Evolutionary conservation across 768 basidiomycete genomes (phyloP).

Genomic region (Nevesoporus exiguus): DNA sequence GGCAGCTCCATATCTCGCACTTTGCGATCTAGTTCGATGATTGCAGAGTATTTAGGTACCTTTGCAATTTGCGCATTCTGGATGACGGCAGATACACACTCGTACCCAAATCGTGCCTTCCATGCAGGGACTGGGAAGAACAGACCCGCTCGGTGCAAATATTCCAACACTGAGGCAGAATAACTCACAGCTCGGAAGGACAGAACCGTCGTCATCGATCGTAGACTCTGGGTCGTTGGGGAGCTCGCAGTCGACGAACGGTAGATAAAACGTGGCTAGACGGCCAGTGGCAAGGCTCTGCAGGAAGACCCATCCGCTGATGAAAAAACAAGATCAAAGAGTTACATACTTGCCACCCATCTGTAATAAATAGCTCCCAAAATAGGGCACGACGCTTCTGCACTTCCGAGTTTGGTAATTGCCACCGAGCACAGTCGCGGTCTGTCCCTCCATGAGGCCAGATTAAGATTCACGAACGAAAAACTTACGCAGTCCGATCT

Average conservation of each 20-base stretch:
- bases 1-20: conserved; percentile 68
- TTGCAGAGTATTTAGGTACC: conserved; percentile 58
- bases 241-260: conserved; percentile 70
- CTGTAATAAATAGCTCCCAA: conserved; percentile 73
- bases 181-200: conserved; percentile 57
- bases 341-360: conserved; percentile 63
- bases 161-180: background rate
- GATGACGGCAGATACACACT: conserved; percentile 65
- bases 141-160: background rate
- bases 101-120: conserved; percentile 66
- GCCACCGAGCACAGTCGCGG: conserved; percentile 71
- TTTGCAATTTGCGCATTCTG: conserved; percentile 64
- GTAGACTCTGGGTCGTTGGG: conserved; percentile 59
- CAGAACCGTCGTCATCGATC: conserved; percentile 54
- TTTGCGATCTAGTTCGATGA: conserved; percentile 61
- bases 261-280: conserved; percentile 63
- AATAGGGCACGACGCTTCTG: conserved; percentile 69
- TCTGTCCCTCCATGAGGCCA: conserved; percentile 41
- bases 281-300: conserved; percentile 71
- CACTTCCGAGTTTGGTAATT: conserved; percentile 55
- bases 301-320: background rate
- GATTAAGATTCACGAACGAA: background rate
- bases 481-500: conserved; percentile 68
- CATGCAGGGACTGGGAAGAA: conserved; percentile 53
- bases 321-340: background rate